Evolutionary conservation across 176 grass and related monocot genomes (phyloP).

Genomic region (Avena insularis): DNA sequence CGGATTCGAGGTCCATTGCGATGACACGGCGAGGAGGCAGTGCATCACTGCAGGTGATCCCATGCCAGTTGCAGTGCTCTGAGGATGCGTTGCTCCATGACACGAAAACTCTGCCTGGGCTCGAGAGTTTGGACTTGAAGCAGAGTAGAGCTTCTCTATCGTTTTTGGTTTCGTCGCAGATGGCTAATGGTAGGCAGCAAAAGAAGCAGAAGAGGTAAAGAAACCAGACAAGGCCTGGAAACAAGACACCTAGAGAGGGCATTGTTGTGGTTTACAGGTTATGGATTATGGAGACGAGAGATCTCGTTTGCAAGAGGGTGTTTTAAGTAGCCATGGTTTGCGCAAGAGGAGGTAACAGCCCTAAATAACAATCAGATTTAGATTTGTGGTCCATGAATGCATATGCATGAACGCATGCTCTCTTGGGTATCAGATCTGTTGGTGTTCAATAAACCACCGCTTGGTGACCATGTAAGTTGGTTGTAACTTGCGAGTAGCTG

Average conservation of each 20-base stretch:
- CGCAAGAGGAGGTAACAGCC: too few relatives aligned
- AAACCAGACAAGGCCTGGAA: neutral
- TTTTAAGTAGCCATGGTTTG: neutral
- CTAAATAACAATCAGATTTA: too few relatives aligned
- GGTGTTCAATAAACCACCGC: too few relatives aligned
- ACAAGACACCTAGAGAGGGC: neutral
- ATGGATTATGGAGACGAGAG: neutral
- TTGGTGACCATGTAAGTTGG: too few relatives aligned
- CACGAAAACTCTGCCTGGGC: neutral
- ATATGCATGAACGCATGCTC: too few relatives aligned
- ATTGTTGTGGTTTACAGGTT: neutral
- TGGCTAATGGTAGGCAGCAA: neutral
- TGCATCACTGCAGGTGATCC: conserved; percentile 30
- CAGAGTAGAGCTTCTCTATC: conserved; percentile 50
- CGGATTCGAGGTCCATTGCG: conserved; percentile 33
- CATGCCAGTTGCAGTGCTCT: conserved; percentile 43
- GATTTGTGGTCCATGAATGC: too few relatives aligned
- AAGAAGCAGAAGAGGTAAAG: neutral
- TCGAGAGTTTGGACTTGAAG: conserved; percentile 43
- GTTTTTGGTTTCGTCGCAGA: neutral
- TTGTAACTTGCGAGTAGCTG: too few relatives aligned
- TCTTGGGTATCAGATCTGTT: too few relatives aligned
- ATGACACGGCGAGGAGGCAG: neutral
- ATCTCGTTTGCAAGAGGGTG: neutral
- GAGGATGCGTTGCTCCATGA: conserved; percentile 43